Evolutionary conservation across 192 early-diverging fungal species (phyloP), one percentile per base, ranked within the genome.

Genomic region (Mortierella alpina): DNA sequence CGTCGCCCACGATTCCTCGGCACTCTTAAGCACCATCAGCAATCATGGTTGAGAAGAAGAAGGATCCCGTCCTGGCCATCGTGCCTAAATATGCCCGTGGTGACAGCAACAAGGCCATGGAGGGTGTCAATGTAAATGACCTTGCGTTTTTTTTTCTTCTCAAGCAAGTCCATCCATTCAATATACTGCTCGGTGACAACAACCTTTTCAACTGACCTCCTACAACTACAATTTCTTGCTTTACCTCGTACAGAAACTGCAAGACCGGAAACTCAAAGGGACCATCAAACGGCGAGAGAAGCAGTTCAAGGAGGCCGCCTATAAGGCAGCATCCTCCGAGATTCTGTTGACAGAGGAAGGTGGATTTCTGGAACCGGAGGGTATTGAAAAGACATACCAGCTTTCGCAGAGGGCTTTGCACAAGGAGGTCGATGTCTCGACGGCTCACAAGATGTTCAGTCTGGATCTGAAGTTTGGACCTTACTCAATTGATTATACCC

Each of bases 401-500:
- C 89, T 96, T 55, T 86, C 89, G 44, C 97, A 98, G 72, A 69
- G 84, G 48, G 83, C 91, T 62, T 67, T 94, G 56, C 78, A 66
- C 4, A 86, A 93, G 18, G 82, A 90, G 50, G 86, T 96, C 17
- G 96, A 97, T 72, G 64, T 93, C 31, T 88, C 88, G 66, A 95
- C 93, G 6, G 63, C 87, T 0, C 83, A 82, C 64, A 97, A 96
- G 88, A 90, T 80, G 72, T 74, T 73, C 53, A 47, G 51, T 13
- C 44, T 72, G 42, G 59, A 54, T 63, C 50, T 68, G 8, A 91
- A 94, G 6, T 94, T 96, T 82, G 96, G 96, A 13, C 95, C 96
- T 12, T 99, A 98, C 75, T 49, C 88, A n/a, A 20, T 97, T 48
- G 90, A 96, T 72, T 98, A 98, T 85, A 95, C 97, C 42, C 89